Base-by-base conservation (phyloP, 495 filamentous ascomycete genomes). In the Baudoinia panamericana region DNA sequence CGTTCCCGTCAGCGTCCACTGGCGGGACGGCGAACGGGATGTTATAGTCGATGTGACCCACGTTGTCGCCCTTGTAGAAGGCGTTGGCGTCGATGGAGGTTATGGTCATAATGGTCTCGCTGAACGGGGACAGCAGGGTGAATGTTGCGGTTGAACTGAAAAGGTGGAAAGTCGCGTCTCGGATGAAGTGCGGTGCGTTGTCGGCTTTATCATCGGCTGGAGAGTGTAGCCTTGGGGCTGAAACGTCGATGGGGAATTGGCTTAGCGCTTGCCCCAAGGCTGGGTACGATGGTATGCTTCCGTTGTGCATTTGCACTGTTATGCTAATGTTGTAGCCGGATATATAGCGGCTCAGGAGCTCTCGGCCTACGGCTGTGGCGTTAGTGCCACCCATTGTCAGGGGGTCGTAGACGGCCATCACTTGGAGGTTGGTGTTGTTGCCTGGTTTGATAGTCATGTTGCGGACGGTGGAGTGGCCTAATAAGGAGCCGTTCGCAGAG, bases 281-380 rank as follows among this genome's bases (percentile, higher is more conserved):
- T 2, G 84, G 90, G 32, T 84, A 69, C 4, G 70, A 58, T 2
- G 90, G 90, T 38, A 97, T 75, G 25, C 72, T 80, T 18, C 65
- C 64, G 12, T 68, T 51, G 56, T 94, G 78, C 0, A 73, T 71
- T 49, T 70, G 68, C 3, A 97, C 53, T 0, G 73, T 80, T 17
- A 96, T 58, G 20, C 72, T 82, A 4, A 79, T 86, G 60, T 95
- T 94, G 51, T 64, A 73, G 77, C 90, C 86, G 16, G 87, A 94
- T 17, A 94, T 62, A 52, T 93, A 95, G 52, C 82, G 72, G 1
- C 86, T 88, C 11, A 95, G 53, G 5, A 95, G 57, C 23, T 86
- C 68, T 36, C 73, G 67, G 4, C 82, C 87, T 43, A 76, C 65
- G 34, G 68, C 56, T 17, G 65, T 59, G 7, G 71, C 82, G 41